Base-by-base conservation (phyloP, 495 filamentous ascomycete species). In the Lophiostoma macrostomum region DNA sequence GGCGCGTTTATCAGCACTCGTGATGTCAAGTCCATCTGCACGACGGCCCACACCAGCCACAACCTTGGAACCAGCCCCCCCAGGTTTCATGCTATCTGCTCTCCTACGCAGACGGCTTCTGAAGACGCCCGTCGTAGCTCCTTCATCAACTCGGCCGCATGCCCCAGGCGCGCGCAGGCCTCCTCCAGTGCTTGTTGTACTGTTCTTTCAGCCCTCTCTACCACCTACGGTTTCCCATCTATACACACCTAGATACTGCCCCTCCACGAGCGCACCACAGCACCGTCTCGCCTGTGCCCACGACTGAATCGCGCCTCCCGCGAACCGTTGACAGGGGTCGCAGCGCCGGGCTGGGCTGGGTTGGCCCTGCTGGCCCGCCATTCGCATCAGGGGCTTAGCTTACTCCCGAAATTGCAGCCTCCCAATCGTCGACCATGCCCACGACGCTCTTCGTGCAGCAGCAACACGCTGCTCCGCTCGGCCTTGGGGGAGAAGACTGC, bases 1-100 rank as follows among this genome's bases (percentile, higher is more conserved):
- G 1, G 24, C 25, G 25, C 44, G 5, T 28, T 42, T 34, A 20
- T 20, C 19, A 31, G 14, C 14, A 22, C 4, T 50, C 45, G 53
- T 57, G 53, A 57, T 57, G 53, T 57, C 53, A 50, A 50, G 30
- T 18, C 14, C 8, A 13, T 14, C 14, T 11, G 38, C 5, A 11
- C 30, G 30, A 12, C 38, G 38, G 38, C 37, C 38, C n/a, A n/a
- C n/a, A n/a, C n/a, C n/a, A n/a, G n/a, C n/a, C n/a, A n/a, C n/a
- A n/a, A n/a, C n/a, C n/a, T n/a, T 25, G 43, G 40, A 13, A 45
- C 54, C 48, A 53, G 47, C 58, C 58, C 52, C 54, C 37, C 52
- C 54, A 8, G 60, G 60, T 63, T 63, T 63, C 60, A 63, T 35
- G 20, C 24, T 27, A 52, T 13, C 45, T 40, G 56, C 37, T 50